Evolutionary conservation across 1,139 yeast species (phyloP), one percentile per base, ranked within the genome.

Genomic region (Suhomyces wounanorum): DNA sequence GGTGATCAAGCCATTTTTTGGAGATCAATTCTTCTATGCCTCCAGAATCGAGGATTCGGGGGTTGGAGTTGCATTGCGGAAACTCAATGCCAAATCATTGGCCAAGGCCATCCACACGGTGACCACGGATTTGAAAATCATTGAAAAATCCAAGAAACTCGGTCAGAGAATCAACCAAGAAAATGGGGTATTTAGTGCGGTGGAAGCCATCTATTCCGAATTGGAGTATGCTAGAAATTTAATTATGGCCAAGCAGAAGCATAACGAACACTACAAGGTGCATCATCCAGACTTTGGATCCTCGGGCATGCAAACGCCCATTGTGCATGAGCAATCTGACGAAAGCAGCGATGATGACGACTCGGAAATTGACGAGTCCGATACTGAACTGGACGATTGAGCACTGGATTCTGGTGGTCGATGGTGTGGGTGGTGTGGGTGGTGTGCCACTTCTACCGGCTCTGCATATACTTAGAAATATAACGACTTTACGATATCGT

Each of bases 21-120:
- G 97, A 0, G 99, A 92, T 67, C 99, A 92, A 67, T 91, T 89
- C 66, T 92, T 92, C 65, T 92, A 89, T 66, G 97, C 96, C 0
- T 75, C 81, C 26, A 76, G 97, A 53, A 85, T 94, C 7, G 96
- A 90, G 60, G 97, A 91, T 55, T 74, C 89, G 47, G 97, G 97
- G 0, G 95, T 83, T n/a, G 99, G 99, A 4, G 59, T 91, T 8
- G 79, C 82, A 1, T 69, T 92, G 55, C 82, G 77, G 64, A 85
- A 87, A 60, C 76, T 92, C 59, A 89, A 87, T 54, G 78, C 81
- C 23, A 78, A 78, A 52, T 74, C 83, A 0, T 73, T 92, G 51
- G 69, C 87, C 3, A 80, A 82, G 52, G 96, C 96, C 0, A 68
- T 92, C 44, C 77, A 72, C 55, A 83, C 83, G 44, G 92, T 82